Evolutionary conservation across 768 basidiomycete genomes (phyloP).

Genomic region (Suillus sp.): DNA sequence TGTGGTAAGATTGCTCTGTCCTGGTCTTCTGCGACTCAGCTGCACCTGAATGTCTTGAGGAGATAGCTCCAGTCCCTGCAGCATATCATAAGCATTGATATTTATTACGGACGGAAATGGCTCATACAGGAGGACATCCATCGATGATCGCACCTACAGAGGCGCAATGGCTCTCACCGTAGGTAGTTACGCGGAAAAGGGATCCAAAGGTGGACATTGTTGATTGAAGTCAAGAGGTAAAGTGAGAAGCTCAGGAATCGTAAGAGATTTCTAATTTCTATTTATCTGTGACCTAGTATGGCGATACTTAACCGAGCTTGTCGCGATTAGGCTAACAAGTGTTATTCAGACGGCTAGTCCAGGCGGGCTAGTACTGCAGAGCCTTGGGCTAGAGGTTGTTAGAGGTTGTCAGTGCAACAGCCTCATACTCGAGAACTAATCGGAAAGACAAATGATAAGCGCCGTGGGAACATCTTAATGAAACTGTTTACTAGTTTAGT

Average conservation of each 20-base stretch:
- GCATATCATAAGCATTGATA: constrained; percentile 10
- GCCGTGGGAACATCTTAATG: constrained; percentile 9
- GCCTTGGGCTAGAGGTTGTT: constrained; percentile 9
- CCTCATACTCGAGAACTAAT: neutral
- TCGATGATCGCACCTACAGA: constrained; percentile 98
- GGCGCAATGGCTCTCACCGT: constrained; percentile 96
- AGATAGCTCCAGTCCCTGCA: constrained; percentile 79
- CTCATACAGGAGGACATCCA: constrained; percentile 89
- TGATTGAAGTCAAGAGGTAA: constrained; percentile 17
- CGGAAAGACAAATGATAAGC: constrained; percentile 4
- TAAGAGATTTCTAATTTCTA: constrained; percentile 9
- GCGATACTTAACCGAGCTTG: constrained; percentile 29
- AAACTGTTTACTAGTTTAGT: neutral
- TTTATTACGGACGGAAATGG: constrained; percentile 11
- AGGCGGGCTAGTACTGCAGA: constrained; percentile 2
- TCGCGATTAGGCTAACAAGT: constrained; percentile 16
- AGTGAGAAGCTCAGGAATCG: constrained; percentile 6
- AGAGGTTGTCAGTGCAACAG: constrained; percentile 13
- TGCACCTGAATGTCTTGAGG: constrained; percentile 89
- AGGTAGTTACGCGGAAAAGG: constrained; percentile 93
- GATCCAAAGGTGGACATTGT: constrained; percentile 92
- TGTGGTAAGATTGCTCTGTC: constrained; percentile 95
- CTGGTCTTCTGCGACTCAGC: constrained; percentile 87
- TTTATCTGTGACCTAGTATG: constrained; percentile 15
- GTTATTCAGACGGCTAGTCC: neutral